Evolutionary conservation across 192 early-diverging fungal genomes (phyloP), one percentile per base, ranked within the genome.

Genomic region (Cetraspora pellucida): DNA sequence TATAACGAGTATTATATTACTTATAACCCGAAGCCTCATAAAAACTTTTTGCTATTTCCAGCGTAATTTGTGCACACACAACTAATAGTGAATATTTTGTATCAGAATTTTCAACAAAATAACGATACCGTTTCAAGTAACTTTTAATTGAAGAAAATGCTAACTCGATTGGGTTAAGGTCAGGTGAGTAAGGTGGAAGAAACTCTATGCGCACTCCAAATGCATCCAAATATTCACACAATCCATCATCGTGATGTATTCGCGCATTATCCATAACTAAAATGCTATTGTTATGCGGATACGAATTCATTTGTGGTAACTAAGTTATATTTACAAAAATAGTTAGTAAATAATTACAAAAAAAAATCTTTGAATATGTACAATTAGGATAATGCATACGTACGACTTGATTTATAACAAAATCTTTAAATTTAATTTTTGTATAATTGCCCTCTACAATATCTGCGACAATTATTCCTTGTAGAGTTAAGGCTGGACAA

Each of bases 401-500:
- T 49, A 71, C 25, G 10, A 71, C 69, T n/a, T 10, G 4, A 52
- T 46, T 43, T 10, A 71, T 28, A 16, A 71, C 52, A 54, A 71
- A 71, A 21, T 67, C 65, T 43, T 17, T 67, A 47, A 67, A 71
- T 31, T 28, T 71, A 23, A 16, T 28, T 55, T 71, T 71, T 28
- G 27, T 37, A 54, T 49, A 71, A 28, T 49, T 71, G 0, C 69
- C 69, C 28, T 71, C 69, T 31, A 71, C 52, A 27, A 71, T 49
- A 49, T 71, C 69, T 43, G 52, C 69, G 6, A 49, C 50, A 49
- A 71, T 31, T 27, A 71, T 52, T 30, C 69, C 69, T 54, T 71
- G 30, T 44, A 50, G 16, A 11, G 69, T 27, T 71, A 54, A 54
- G 13, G 69, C 27, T 52, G 69, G 69, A 37, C 25, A 52, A 21